These are phyloP conservation scores for Polyporus arcularius DNA, from an alignment of 768 basidiomycete genomes.

Conservation along the genomic window DNA sequence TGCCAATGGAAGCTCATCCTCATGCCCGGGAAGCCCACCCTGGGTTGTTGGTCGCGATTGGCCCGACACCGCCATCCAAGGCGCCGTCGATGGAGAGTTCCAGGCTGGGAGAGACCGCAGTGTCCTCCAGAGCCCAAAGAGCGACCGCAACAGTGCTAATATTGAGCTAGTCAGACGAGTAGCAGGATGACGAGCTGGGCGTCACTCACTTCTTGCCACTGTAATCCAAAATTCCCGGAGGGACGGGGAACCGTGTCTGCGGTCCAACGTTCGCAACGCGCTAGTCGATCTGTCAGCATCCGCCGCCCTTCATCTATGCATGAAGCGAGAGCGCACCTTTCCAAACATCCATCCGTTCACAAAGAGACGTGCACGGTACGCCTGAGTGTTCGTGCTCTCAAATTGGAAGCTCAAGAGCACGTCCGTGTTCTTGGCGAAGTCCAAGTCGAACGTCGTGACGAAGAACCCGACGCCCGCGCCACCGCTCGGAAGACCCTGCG, in stretches of 20 bases:
- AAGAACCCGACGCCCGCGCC: constrained; percentile 80
- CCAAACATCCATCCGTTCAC: constrained; percentile 93
- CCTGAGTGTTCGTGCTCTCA: constrained; percentile 51
- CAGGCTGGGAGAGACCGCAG: constrained; percentile 51
- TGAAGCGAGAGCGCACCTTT: constrained; percentile 48
- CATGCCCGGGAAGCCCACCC: constrained; percentile 36
- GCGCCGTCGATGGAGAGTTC: constrained; percentile 55
- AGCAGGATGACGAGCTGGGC: neutral
- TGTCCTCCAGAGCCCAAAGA: constrained; percentile 64
- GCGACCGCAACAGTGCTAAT: constrained; percentile 49
- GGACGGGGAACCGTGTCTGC: constrained; percentile 81
- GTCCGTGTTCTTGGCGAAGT: constrained; percentile 59
- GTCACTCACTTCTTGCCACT: constrained; percentile 66
- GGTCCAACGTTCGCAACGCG: constrained; percentile 44
- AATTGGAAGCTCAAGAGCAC: constrained; percentile 73
- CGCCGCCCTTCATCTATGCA: no score
- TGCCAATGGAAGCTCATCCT: neutral
- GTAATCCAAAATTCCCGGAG: constrained; percentile 77
- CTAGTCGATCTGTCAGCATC: neutral
- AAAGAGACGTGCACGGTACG: constrained; percentile 75
- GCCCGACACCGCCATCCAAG: constrained; percentile 68
- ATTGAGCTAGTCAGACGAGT: neutral
- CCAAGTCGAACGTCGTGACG: constrained; percentile 66
- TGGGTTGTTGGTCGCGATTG: constrained; percentile 59
- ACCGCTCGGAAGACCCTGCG: constrained; percentile 55